A percentile compares a stretch with the other conserved stretches of the same genome.
These are phyloP conservation scores for Prunus mume DNA, from an alignment of 306 rosid genomes.

Conservation along the genomic window DNA sequence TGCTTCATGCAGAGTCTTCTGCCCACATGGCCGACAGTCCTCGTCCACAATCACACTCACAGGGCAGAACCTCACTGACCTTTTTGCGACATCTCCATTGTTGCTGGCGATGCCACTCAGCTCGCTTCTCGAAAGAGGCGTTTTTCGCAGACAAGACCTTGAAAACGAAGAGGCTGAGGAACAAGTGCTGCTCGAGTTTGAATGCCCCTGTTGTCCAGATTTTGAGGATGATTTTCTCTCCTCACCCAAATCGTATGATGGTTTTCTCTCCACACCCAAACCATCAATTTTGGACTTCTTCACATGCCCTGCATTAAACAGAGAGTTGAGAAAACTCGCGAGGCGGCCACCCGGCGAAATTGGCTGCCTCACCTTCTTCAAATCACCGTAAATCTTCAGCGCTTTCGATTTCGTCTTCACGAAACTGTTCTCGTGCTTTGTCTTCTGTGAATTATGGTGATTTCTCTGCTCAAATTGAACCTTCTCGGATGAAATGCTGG, in stretches of 20 bases:
- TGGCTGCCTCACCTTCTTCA: slow-evolving; percentile 87
- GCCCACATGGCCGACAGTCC: slow-evolving; percentile 82
- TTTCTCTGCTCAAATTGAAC: background rate
- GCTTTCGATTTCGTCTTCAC: slow-evolving; percentile 77
- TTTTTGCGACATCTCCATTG: slow-evolving; percentile 30
- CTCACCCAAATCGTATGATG: slow-evolving; percentile 1
- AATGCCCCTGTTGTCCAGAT: background rate
- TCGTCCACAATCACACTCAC: slow-evolving; percentile 83
- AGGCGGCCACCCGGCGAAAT: slow-evolving; percentile 83
- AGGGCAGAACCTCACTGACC: slow-evolving; percentile 84
- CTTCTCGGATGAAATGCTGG: slow-evolving; percentile 30
- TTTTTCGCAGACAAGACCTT: slow-evolving; percentile 84
- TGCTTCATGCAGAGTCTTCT: slow-evolving; percentile 45
- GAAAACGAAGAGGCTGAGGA: slow-evolving; percentile 88
- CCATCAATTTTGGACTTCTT: slow-evolving; percentile 55
- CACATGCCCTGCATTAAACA: slow-evolving; percentile 56
- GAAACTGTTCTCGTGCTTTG: slow-evolving; percentile 56
- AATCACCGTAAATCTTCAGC: slow-evolving; percentile 69
- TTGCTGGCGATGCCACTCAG: slow-evolving; percentile 24
- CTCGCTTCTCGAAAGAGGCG: slow-evolving; percentile 64
- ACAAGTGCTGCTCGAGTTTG: slow-evolving; percentile 36
- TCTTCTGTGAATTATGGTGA: slow-evolving; percentile 28
- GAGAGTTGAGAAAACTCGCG: slow-evolving; percentile 80
- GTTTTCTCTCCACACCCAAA: slow-evolving; percentile 22
- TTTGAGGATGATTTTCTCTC: slow-evolving; percentile 14